Base-by-base conservation (phyloP, 2,329 filamentous ascomycete species). In the Botrytis medusae region DNA sequence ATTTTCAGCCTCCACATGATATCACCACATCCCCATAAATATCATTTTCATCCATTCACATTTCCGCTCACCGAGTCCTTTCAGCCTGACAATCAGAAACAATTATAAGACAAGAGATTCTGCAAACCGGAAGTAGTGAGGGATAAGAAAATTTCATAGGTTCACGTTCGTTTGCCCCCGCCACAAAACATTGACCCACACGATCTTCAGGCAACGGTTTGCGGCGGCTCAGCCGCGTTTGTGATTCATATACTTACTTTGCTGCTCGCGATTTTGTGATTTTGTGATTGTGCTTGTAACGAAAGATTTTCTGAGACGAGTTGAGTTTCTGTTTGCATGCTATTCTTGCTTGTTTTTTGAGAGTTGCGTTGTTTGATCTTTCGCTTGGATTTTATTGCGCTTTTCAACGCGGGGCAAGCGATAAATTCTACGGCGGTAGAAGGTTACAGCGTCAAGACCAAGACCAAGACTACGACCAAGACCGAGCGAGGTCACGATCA, bases 121-220 rank as follows among this genome's bases (percentile, higher is more conserved):
- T 48, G 12, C 9, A 48, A 9, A n/a, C 48, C n/a, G n/a, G 48
- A 25, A 51, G 4, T 25, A 0, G 12, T 61, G 12, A 37, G 14
- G 34, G 20, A 40, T 12, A 2, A 2, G 5, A 16, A 12, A 20
- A 67, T 10, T 32, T 51, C 44, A 40, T 67, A 51, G 29, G 18
- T 34, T 48, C 44, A 3, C 63, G 16, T 42, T 51, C 29, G 16
- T 42, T 65, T 42, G 34, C 34, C 48, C 25, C 5, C 65, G 48
- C 65, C 65, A 57, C 65, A 20, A 22, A 25, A 9, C 25, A 42
- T 2, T n/a, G 8, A 18, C 32, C 42, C 48, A 51, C 65, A 16
- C 65, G 18, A 59, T 59, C 48, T 42, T 69, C 65, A 69, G 51
- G 65, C 65, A 69, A 57, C 18, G 65, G 18, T 32, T 57, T 16